phyloP scores from a whole-genome alignment of 2,329 filamentous ascomycete genomes.

The Emmonsiellopsis sp. region DNA sequence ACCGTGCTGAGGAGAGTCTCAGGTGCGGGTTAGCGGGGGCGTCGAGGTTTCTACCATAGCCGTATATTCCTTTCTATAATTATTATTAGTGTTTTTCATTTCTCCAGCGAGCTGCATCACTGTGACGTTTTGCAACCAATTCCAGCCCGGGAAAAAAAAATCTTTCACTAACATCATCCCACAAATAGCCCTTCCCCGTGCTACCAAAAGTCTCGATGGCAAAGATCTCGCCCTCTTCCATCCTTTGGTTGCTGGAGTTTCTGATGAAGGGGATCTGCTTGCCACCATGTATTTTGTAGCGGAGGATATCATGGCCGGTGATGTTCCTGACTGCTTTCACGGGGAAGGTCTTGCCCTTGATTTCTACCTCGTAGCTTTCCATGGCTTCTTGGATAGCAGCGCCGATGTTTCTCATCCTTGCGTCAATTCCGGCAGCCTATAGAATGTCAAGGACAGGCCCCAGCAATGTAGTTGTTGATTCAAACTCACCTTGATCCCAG shows the following conservation, averaged over 20 bases:
- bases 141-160: neutral
- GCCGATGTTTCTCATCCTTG: constrained; percentile 46
- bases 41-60: constrained; percentile 39
- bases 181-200: constrained; percentile 42
- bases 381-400: constrained; percentile 53
- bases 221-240: constrained; percentile 52
- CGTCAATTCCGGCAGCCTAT: constrained; percentile 47
- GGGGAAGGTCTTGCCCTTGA: constrained; percentile 37
- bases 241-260: constrained; percentile 40
- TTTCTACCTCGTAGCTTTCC: constrained; percentile 53
- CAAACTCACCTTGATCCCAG: constrained; percentile 35
- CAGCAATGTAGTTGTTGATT: neutral
- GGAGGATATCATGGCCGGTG: constrained; percentile 47
- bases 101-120: too few species aligned
- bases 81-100: neutral
- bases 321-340: constrained; percentile 49
- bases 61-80: constrained; percentile 41
- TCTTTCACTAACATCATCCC: constrained; percentile 35
- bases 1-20: constrained; percentile 46
- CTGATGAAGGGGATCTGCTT: constrained; percentile 50
- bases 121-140: neutral
- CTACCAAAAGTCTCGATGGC: constrained; percentile 52
- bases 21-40: constrained; percentile 26
- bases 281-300: constrained; percentile 48
- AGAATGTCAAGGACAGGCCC: neutral